Base-by-base conservation (phyloP, 164 flowering plant genomes). In the Annona squamosa region DNA sequence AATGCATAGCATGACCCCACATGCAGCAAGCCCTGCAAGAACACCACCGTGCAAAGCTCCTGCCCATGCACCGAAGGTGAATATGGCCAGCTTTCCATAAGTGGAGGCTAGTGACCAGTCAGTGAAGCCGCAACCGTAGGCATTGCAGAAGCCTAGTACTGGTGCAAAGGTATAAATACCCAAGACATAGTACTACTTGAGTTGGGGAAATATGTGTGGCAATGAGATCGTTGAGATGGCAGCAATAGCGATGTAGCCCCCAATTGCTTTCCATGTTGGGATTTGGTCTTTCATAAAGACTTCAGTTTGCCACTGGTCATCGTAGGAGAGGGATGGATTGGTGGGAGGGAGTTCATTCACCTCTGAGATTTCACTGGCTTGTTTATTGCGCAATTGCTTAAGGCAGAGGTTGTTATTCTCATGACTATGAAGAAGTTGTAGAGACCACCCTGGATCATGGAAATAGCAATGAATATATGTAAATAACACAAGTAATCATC, bases 1-100 rank as follows among this genome's bases (percentile, higher is more conserved):
- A 6, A 87, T 85, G 71, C 82, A 82, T 88, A 87, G 83, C 90
- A 85, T 87, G 72, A 87, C 90, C 1, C 90, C 90, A 69, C 90
- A 85, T 0, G 87, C 88, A 41, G 90, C 88, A 46, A 87, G 79
- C 5, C 87, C 90, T 0, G 88, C 87, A 7, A 87, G 77, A 16
- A 87, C 86, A 4, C 90, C 90, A 37, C 90, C 90, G 62, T 84
- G 76, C 7, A 73, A n/a, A 5, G 83, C 68, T 18, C 89, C 89
- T 1, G 84, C 87, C 87, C 87, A 86, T 9, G 84, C 86, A 1
- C 89, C 86, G n/a, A 86, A 72, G 5, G 68, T 63, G 71, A 86
- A 85, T 63, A 87, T 85, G 6, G 88, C 86, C 6, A 87, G 79
- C 78, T 85, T 87, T 9, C 90, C 88, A 63, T 87, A 87, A 68